Percentiles rank a stretch among this genome's conserved stretches.
Evolutionary conservation across 257 asterid species (phyloP).

Genomic region (Salvia miltiorrhiza): DNA sequence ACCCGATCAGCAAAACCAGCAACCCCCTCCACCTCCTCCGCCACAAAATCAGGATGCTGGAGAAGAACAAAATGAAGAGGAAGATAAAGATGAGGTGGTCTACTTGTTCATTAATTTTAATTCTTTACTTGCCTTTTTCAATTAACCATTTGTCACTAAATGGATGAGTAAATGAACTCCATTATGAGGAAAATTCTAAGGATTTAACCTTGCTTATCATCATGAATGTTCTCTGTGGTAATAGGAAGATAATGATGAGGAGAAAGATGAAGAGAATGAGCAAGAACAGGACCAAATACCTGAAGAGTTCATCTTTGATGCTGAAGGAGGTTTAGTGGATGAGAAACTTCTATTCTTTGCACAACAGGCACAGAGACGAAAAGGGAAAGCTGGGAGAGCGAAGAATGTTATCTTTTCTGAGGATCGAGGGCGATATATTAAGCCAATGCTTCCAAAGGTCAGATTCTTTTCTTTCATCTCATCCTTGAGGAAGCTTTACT

Average conservation of each 20-base stretch:
- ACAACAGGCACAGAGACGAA: conserved; percentile 86
- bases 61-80: conserved; percentile 74
- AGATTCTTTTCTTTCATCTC: conserved; percentile 16
- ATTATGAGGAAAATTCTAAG: not conserved
- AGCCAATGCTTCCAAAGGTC: conserved; percentile 99
- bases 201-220: conserved; percentile 6
- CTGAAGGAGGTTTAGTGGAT: conserved; percentile 94
- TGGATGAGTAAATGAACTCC: conserved; percentile 4
- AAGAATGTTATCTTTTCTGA: conserved; percentile 95
- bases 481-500: not conserved
- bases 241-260: conserved; percentile 78
- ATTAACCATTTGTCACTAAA: not conserved
- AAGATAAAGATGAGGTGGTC: conserved; percentile 57
- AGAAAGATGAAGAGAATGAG: conserved; percentile 52
- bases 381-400: conserved; percentile 98
- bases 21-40: conserved; percentile 78
- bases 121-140: not conserved
- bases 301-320: conserved; percentile 94
- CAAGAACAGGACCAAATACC: conserved; percentile 90
- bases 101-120: conserved; percentile 1
- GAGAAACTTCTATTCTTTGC: conserved; percentile 99
- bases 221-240: conserved; percentile 16
- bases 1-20: conserved; percentile 60
- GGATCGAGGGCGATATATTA: conserved; percentile 93
- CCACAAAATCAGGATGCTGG: conserved; percentile 76